Evolutionary conservation across 2,329 filamentous ascomycete species (phyloP), one percentile per base, ranked within the genome.

Genomic region (Plenodomus tracheiphilus): DNA sequence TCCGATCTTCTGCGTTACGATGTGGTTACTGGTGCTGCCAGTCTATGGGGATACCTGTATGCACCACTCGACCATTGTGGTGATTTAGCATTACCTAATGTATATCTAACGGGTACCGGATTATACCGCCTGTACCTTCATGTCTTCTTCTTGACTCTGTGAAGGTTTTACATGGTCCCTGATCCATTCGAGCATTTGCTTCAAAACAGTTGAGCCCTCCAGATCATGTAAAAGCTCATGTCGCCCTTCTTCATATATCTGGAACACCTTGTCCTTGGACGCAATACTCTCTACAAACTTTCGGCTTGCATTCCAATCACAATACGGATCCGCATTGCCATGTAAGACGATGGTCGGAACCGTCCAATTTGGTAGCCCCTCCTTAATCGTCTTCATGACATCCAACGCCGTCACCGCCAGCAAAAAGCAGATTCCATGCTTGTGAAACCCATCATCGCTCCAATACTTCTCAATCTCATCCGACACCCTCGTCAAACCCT

Each of bases 181-280:
- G 4, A 42, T 41, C 49, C 49, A 51, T 13, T 15, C 36, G 22
- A 51, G 2, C 2, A 48, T 37, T 32, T 4, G 19, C 18, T 38
- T 34, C 30, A 51, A 34, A n/a, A 44, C 49, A 13, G 42, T 37
- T 16, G 47, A 37, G 19, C 49, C 45, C n/a, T 42, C 41, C 17
- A 43, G 25, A 32, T 48, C 49, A 44, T 48, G 45, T 19, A 51
- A 39, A 21, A 51, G 34, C 32, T 51, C 49, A 37, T 51, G 49
- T 22, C 49, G 35, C 8, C 44, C 49, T n/a, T 43, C 45, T 13
- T 8, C 37, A 42, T 48, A 47, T 10, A 47, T 37, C 15, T 36
- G 28, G 15, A 51, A 39, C 6, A 15, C 28, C 32, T 45, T 51
- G 25, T 48, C 45, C 34, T 19, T 15, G 3, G 25, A 43, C n/a